Evolutionary conservation across 2,329 filamentous ascomycete species (phyloP), one percentile per base, ranked within the genome.

Genomic region (Paraconiothyrium sp.): DNA sequence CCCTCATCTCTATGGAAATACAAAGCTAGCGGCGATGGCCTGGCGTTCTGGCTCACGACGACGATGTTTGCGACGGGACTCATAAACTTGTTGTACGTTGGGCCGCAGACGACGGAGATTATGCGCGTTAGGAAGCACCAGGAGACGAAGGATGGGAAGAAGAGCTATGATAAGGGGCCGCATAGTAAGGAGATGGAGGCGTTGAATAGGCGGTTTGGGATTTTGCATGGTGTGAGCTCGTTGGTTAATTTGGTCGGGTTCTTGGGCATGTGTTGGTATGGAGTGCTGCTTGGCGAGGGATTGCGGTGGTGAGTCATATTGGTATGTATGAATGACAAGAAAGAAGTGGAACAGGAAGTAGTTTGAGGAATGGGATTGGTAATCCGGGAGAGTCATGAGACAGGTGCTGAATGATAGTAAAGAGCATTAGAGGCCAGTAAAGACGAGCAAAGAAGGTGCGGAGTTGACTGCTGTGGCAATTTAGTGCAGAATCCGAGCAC

Each of bases 61-160:
- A 85, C 87, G 7, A 91, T 92, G 75, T 88, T 93, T 61, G 77
- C 88, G n/a, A 89, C 89, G 0, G 91, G 90, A 2, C 73, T 93
- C 47, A 76, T 86, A 24, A 98, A 98, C 78, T 78, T 91, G 68
- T 74, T 86, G 0, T 84, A 92, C 49, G 78, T 97, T 55, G 89
- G 93, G 8, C 94, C 94, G 3, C 83, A 88, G 66, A 95, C 93
- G 1, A 90, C 88, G 39, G 86, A 88, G 68, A 83, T 90, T 35
- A 97, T 96, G 86, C 86, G 84, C 66, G 84, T 92, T 78, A 85
- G 93, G 73, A 91, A 91, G 72, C 86, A 89, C 52, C 94, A 97
- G 84, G 94, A 94, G 84, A 93, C 90, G 64, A 89, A 90, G 71
- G 94, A 97, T 76, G 93, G 93, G 58, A 97, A 97, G 85, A 92